These are phyloP conservation scores for Saitoella complicata DNA, from an alignment of 805 yeast genomes.

Conservation along the genomic window DNA sequence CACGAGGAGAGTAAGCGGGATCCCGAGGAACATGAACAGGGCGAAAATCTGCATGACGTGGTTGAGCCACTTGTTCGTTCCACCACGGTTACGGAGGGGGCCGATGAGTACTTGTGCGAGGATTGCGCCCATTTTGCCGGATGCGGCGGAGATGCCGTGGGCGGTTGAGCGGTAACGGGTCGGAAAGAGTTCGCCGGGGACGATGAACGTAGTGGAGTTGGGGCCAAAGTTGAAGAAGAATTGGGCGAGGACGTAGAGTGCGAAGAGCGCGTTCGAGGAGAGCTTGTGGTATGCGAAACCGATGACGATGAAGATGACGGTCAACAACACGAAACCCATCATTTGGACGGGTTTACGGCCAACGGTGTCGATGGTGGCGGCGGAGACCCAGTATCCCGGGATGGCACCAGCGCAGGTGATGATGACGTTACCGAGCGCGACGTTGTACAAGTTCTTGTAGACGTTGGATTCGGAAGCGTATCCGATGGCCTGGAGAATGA, in stretches of 20 bases:
- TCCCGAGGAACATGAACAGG: slow-evolving; percentile 74
- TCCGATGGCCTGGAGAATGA: slow-evolving; percentile 69
- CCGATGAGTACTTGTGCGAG: slow-evolving; percentile 21
- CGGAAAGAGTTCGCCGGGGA: slow-evolving; percentile 87
- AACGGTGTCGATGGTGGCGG: slow-evolving; percentile 59
- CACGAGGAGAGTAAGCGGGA: slow-evolving; percentile 44
- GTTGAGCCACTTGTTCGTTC: slow-evolving; percentile 61
- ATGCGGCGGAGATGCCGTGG: slow-evolving; percentile 86
- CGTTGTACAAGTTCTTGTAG: slow-evolving; percentile 52
- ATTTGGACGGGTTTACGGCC: slow-evolving; percentile 80
- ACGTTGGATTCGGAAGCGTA: slow-evolving; percentile 58
- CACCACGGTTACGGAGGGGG: slow-evolving; percentile 60
- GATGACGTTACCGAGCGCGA: slow-evolving; percentile 85
- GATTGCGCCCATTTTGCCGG: slow-evolving; percentile 85
- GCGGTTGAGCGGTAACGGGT: slow-evolving; percentile 92
- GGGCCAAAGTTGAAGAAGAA: slow-evolving; percentile 89
- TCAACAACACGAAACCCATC: slow-evolving; percentile 56
- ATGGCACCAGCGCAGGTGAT: slow-evolving; percentile 87
- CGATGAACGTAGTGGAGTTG: slow-evolving; percentile 76
- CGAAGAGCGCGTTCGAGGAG: slow-evolving; percentile 50
- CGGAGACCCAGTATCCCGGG: slow-evolving; percentile 85
- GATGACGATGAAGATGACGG: slow-evolving; percentile 57
- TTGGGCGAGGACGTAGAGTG: slow-evolving; percentile 63
- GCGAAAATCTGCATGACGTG: slow-evolving; percentile 93
- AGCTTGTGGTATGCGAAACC: slow-evolving; percentile 73